Conservation (phyloP, 352 stramenopile species). For the Phytophthora meadii region DNA sequence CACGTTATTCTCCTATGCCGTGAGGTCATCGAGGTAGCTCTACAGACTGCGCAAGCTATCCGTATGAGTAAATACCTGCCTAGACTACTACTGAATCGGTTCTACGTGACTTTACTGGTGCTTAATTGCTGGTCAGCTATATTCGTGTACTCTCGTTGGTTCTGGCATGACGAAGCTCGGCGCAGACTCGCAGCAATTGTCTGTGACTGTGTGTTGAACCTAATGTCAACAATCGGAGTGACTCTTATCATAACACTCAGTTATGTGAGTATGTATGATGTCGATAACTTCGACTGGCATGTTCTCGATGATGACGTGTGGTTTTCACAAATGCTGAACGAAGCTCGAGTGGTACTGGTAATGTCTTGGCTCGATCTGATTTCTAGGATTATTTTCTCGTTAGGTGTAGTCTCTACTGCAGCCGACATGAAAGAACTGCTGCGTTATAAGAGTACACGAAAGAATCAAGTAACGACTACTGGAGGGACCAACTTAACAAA, state of each 20-base stretch:
- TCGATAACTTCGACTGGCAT: constrained; percentile 6
- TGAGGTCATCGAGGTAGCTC: constrained; percentile 21
- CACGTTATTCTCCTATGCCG: constrained; percentile 23
- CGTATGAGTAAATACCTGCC: constrained; percentile 37
- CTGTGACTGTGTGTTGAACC: constrained; percentile 30
- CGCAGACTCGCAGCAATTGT: constrained; percentile 27
- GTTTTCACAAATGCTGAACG: constrained; percentile 31
- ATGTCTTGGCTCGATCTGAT: constrained; percentile 28
- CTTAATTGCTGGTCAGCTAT: constrained; percentile 36
- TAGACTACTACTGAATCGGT: constrained; percentile 35
- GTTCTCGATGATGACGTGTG: constrained; percentile 10
- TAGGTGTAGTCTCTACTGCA: constrained; percentile 13
- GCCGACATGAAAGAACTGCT: constrained; percentile 34
- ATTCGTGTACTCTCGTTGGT: constrained; percentile 27
- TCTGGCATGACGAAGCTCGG: constrained; percentile 24
- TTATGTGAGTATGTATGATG: constrained; percentile 22
- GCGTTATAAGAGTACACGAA: not conserved
- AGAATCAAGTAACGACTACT: constrained; percentile 4
- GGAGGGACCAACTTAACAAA: not conserved
- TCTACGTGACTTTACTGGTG: constrained; percentile 41
- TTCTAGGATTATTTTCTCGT: constrained; percentile 9
- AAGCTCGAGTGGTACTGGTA: constrained; percentile 36
- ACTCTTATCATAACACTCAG: constrained; percentile 21
- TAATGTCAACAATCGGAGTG: constrained; percentile 35
- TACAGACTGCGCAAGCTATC: constrained; percentile 32